Conservation (phyloP, 495 filamentous ascomycete species). For the Tuber brumale region DNA sequence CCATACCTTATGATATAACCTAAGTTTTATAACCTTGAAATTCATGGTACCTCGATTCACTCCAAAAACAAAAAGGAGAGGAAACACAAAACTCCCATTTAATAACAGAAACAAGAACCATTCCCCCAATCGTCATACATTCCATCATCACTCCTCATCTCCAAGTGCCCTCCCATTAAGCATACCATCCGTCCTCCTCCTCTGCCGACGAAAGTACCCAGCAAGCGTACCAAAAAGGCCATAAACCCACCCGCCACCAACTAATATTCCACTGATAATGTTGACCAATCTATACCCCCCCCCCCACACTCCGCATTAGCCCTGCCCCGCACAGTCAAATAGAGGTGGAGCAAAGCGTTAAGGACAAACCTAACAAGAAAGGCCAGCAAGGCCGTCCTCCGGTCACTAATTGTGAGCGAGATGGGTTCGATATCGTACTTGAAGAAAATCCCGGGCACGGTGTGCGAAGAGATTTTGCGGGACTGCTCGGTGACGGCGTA, state of each 20-base stretch:
- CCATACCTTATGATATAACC: not conserved
- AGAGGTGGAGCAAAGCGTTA: constrained; percentile 40
- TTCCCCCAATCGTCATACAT: not conserved
- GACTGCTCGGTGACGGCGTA: constrained; percentile 91
- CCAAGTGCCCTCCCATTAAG: constrained; percentile 50
- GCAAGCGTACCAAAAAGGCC: constrained; percentile 43
- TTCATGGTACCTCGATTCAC: not conserved
- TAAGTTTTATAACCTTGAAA: not conserved
- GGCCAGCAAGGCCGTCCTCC: constrained; percentile 62
- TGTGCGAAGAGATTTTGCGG: constrained; percentile 58
- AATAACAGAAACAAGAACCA: constrained; percentile 8
- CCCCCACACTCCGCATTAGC: constrained; percentile 51
- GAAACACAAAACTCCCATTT: constrained; percentile 5
- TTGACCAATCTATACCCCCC: constrained; percentile 52
- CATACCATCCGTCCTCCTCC: constrained; percentile 49
- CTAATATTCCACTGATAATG: constrained; percentile 55
- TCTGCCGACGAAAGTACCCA: constrained; percentile 45
- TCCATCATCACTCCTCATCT: constrained; percentile 45
- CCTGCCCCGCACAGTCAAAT: constrained; percentile 58
- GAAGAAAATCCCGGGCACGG: constrained; percentile 89
- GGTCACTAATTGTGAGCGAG: constrained; percentile 73
- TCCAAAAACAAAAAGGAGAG: not conserved
- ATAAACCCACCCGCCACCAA: constrained; percentile 57
- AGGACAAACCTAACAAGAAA: constrained; percentile 63
- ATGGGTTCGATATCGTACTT: constrained; percentile 99